phyloP scores from a whole-genome alignment of 352 stramenopile genomes.

The Globisporangium spinosum region DNA sequence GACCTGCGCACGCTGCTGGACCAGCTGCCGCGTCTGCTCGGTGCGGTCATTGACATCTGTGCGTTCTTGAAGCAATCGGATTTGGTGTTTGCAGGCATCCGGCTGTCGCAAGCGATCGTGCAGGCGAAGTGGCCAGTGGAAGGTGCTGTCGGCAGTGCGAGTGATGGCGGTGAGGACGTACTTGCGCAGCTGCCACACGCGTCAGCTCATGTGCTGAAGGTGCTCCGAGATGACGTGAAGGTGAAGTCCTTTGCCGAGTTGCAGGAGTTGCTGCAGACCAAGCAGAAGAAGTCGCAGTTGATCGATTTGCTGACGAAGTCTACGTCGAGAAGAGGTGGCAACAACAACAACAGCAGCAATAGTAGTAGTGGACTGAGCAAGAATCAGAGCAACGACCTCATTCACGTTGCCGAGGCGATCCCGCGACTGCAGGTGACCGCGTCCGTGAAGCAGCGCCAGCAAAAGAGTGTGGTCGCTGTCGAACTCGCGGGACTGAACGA shows the following conservation, averaged over 20 bases:
- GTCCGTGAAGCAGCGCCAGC: constrained; percentile 22
- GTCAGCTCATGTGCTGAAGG: constrained; percentile 25
- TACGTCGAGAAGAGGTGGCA: constrained; percentile 12
- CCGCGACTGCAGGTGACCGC: constrained; percentile 36
- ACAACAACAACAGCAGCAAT: constrained; percentile 12
- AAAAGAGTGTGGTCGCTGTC: constrained; percentile 29
- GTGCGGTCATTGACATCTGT: constrained; percentile 90
- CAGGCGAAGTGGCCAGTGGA: constrained; percentile 47
- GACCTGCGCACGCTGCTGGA: constrained; percentile 96
- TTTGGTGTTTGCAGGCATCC: constrained; percentile 51
- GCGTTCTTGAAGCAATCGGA: constrained; percentile 48
- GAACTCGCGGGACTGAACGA: constrained; percentile 36
- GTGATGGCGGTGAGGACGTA: constrained; percentile 9
- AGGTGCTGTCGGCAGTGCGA: neutral
- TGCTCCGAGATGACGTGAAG: constrained; percentile 27
- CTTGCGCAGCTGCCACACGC: constrained; percentile 51
- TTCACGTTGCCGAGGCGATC: constrained; percentile 39
- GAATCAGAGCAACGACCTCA: constrained; percentile 40
- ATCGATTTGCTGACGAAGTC: constrained; percentile 32
- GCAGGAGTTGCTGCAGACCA: constrained; percentile 28
- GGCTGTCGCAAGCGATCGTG: constrained; percentile 52
- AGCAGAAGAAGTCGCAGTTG: constrained; percentile 31
- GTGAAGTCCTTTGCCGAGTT: constrained; percentile 32
- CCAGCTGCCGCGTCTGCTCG: constrained; percentile 93
- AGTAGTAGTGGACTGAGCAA: constrained; percentile 21